Percentiles rank a stretch among this genome's conserved stretches.
phyloP scores from a whole-genome alignment of 306 rosid species.

The Vicia villosa region DNA sequence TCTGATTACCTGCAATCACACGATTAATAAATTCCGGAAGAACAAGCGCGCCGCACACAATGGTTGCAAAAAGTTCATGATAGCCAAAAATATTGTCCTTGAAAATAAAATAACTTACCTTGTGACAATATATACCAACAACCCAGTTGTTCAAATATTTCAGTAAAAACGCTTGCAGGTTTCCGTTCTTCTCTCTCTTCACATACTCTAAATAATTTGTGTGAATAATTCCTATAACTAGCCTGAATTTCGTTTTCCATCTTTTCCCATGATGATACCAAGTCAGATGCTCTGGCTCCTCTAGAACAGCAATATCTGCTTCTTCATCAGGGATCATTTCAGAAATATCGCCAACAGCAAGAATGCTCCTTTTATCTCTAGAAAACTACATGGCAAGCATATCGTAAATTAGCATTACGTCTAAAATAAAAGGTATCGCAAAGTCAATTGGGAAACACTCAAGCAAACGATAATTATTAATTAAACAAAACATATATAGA shows the following conservation, averaged over 20 bases:
- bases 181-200: constrained; percentile 94
- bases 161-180: constrained; percentile 65
- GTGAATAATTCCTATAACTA: constrained; percentile 87
- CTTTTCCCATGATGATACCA: constrained; percentile 99
- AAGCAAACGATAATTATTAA: constrained; percentile 7
- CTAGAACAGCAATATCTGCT: constrained; percentile 93
- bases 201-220: constrained; percentile 96
- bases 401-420: constrained; percentile 32
- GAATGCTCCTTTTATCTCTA: constrained; percentile 87
- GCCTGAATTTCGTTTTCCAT: constrained; percentile 84
- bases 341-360: constrained; percentile 91
- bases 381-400: constrained; percentile 61
- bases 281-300: constrained; percentile 97
- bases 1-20: constrained; percentile 78
- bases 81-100: neutral
- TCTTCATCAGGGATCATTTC: constrained; percentile 75
- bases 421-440: constrained; percentile 9
- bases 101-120: constrained; percentile 54
- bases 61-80: neutral
- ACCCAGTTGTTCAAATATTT: constrained; percentile 81
- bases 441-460: constrained; percentile 10
- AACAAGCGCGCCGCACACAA: constrained; percentile 31
- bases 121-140: constrained; percentile 89
- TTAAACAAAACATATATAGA: neutral
- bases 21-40: constrained; percentile 34